Conservation (phyloP, 1,139 yeast genomes). For the Debaryomycetaceae sp. region DNA sequence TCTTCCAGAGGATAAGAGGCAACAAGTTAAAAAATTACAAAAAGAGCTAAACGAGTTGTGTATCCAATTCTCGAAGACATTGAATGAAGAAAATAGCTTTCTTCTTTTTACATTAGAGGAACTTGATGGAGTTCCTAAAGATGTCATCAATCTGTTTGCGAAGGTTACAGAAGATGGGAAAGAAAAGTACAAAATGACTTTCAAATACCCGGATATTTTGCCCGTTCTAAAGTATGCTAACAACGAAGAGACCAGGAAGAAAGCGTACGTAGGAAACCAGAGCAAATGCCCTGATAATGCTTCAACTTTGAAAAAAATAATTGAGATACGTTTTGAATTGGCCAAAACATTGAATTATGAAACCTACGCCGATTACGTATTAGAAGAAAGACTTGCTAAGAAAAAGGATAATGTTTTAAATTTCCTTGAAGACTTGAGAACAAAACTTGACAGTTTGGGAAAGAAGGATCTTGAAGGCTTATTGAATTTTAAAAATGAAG, state of each 20-base stretch:
- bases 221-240: conserved; percentile 75
- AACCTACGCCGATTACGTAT: conserved; percentile 62
- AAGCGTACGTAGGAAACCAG: conserved; percentile 64
- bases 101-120: conserved; percentile 60
- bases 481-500: conserved; percentile 51
- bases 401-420: conserved; percentile 52
- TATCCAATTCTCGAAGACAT: conserved; percentile 57
- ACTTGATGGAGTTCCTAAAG: conserved; percentile 70
- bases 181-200: conserved; percentile 60
- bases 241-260: conserved; percentile 59
- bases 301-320: conserved; percentile 54
- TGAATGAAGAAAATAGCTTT: conserved; percentile 68
- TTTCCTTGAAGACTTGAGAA: conserved; percentile 60
- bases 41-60: conserved; percentile 57
- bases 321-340: conserved; percentile 56
- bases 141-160: conserved; percentile 57
- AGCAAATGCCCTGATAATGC: conserved; percentile 64
- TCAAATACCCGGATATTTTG: conserved; percentile 73
- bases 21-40: conserved; percentile 54
- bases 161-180: conserved; percentile 39
- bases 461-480: conserved; percentile 49
- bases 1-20: conserved; percentile 52
- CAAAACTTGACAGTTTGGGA: conserved; percentile 59
- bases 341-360: conserved; percentile 65
- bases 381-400: conserved; percentile 82